Conservation (phyloP, 2,329 filamentous ascomycete species). For the Colletotrichum limetticola region DNA sequence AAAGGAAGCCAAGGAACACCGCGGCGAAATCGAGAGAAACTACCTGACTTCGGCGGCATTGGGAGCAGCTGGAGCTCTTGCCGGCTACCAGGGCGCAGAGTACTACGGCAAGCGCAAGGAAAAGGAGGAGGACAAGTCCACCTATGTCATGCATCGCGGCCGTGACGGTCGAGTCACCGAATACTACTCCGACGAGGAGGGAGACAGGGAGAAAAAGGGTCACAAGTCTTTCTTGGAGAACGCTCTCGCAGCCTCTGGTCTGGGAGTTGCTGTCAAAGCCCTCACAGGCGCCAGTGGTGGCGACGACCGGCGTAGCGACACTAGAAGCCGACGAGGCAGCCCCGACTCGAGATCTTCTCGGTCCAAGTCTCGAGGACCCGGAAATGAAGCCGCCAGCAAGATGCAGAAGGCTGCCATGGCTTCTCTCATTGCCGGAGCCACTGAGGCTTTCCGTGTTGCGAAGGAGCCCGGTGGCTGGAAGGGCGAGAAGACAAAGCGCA, state of each 20-base stretch:
- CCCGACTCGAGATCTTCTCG: constrained; percentile 56
- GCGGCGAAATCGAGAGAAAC: constrained; percentile 65
- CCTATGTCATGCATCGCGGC: constrained; percentile 63
- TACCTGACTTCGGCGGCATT: constrained; percentile 68
- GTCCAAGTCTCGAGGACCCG: constrained; percentile 62
- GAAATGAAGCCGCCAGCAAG: constrained; percentile 62
- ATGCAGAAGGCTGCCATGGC: constrained; percentile 91
- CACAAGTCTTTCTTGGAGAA: constrained; percentile 73
- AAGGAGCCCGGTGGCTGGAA: constrained; percentile 91
- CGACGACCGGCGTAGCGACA: constrained; percentile 52
- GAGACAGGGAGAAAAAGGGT: constrained; percentile 66
- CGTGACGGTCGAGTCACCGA: constrained; percentile 63
- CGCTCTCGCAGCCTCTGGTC: constrained; percentile 69
- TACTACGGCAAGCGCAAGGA: constrained; percentile 69
- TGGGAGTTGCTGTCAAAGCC: constrained; percentile 70
- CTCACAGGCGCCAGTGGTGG: constrained; percentile 62
- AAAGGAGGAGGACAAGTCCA: constrained; percentile 66
- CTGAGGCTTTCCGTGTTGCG: constrained; percentile 90
- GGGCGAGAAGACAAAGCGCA: constrained; percentile 90
- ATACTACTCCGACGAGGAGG: constrained; percentile 69
- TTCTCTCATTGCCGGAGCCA: constrained; percentile 87
- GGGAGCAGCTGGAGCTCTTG: constrained; percentile 72
- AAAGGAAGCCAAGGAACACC: constrained; percentile 64
- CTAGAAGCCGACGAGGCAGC: constrained; percentile 49
- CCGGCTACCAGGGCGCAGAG: constrained; percentile 72